Conservation (phyloP, 2,329 filamentous ascomycete species). For the Huntiella bhutanensis region DNA sequence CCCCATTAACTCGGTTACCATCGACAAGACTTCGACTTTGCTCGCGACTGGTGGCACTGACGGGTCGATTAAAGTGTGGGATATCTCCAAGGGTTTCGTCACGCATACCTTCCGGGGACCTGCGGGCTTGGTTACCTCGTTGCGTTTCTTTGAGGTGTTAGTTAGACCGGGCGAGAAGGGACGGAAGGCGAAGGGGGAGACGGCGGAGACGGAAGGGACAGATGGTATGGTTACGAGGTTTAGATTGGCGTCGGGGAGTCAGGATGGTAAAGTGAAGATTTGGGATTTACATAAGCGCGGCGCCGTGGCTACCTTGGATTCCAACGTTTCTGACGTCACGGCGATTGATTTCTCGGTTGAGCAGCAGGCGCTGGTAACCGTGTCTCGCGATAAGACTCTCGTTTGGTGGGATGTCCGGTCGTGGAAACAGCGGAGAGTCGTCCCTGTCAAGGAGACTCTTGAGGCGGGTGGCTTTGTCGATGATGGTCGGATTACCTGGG, state of each 20-base stretch:
- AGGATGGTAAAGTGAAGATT: constrained; percentile 79
- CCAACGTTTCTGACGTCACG: constrained; percentile 89
- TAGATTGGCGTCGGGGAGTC: constrained; percentile 72
- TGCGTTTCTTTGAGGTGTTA: constrained; percentile 74
- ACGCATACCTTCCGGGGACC: constrained; percentile 94
- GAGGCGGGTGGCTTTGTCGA: constrained; percentile 68
- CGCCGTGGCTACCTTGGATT: constrained; percentile 60
- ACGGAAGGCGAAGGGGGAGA: constrained; percentile 19
- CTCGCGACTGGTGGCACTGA: constrained; percentile 87
- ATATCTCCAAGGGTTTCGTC: constrained; percentile 72
- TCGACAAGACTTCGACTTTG: constrained; percentile 74
- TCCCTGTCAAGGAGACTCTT: constrained; percentile 69
- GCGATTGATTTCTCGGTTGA: constrained; percentile 61
- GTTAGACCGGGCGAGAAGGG: constrained; percentile 24
- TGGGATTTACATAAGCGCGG: constrained; percentile 81
- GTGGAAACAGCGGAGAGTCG: constrained; percentile 66
- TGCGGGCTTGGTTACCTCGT: constrained; percentile 72
- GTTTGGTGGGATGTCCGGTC: constrained; percentile 77
- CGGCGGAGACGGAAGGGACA: constrained; percentile 18
- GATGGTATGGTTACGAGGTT: constrained; percentile 35
- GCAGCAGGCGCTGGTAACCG: constrained; percentile 61
- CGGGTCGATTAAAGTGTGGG: constrained; percentile 90
- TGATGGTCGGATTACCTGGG: constrained; percentile 54
- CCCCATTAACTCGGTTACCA: constrained; percentile 63
- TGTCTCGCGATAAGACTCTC: constrained; percentile 79